Evolutionary conservation across 2,329 filamentous ascomycete species (phyloP), one percentile per base, ranked within the genome.

Genomic region (Penicillium concentricum): DNA sequence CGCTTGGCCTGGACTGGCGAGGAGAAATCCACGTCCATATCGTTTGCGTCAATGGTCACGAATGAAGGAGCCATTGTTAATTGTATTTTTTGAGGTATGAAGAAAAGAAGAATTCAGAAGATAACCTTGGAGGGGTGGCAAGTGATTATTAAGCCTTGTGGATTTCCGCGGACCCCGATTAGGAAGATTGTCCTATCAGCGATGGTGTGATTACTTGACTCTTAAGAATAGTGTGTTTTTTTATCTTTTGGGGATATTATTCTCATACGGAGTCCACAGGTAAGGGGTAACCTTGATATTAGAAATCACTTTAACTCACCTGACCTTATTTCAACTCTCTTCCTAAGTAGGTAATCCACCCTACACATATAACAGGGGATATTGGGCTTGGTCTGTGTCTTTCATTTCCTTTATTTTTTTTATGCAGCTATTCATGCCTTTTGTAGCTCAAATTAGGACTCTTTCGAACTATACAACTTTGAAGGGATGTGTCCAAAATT

Each of bases 41-140:
- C 77, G 61, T 79, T 80, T 39, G 78, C 77, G 69, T 86, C 84
- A 73, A 85, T 78, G 67, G 79, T 80, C 61, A 84, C 72, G 63
- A 82, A 71, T 47, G 64, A 67, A 46, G 64, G 64, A 9, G 64
- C 64, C 64, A 67, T 67, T 59, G 54, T 64, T 46, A 44, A 15
- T 39, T 20, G 34, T 28, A 39, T 26, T 32, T 38, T 20, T 20
- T 28, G 32, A 35, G 30, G 34, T 15, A 37, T 22, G 41, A 46
- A 18, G 34, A 43, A 4, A 20, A 32, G 37, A 52, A 47, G 54
- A 59, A 51, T 58, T 8, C 18, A n/a, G 41, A 44, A 44, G n/a
- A 51, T 51, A 51, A 45, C 26, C 15, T 22, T 51, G 49, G 64
- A 64, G 63, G 63, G 63, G 63, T 66, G 64, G 63, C 63, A 51